These are phyloP conservation scores for Trichopus zeylanicus DNA, from an alignment of 116 monocot species.

Conservation along the genomic window DNA sequence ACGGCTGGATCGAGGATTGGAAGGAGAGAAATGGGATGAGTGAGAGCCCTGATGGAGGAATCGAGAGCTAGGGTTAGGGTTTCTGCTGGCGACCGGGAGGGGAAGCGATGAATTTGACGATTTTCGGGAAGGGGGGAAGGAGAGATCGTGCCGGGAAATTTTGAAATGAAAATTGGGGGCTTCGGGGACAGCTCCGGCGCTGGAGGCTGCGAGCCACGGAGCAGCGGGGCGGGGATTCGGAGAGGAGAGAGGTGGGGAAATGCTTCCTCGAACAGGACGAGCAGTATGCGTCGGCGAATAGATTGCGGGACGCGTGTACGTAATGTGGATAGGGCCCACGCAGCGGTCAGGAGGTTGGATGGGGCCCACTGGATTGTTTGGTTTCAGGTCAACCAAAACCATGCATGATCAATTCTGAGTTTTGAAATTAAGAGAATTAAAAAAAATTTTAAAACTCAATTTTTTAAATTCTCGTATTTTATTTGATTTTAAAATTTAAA, in stretches of 20 bases:
- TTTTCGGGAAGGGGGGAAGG: not conserved
- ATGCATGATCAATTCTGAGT: too few species aligned
- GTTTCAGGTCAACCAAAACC: too few species aligned
- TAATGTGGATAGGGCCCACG: too few species aligned
- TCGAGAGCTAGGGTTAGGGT: not conserved
- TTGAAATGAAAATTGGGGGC: not conserved
- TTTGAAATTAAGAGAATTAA: too few species aligned
- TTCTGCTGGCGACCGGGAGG: not conserved
- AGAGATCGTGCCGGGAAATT: not conserved
- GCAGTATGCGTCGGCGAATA: not conserved
- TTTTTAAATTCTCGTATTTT: too few species aligned
- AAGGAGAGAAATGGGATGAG: not conserved
- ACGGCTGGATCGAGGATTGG: not conserved
- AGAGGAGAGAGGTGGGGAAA: not conserved
- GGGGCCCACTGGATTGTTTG: too few species aligned
- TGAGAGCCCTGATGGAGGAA: not conserved
- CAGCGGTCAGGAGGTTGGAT: too few species aligned
- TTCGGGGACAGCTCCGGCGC: not conserved
- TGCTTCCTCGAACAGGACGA: not conserved
- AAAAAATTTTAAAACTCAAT: too few species aligned
- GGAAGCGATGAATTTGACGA: not conserved
- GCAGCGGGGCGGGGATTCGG: conserved; percentile 11
- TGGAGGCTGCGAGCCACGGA: conserved; percentile 9
- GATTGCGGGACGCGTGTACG: too few species aligned
- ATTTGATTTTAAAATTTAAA: too few species aligned